Percentiles rank a stretch among this genome's conserved stretches.
These are phyloP conservation scores for Eurotiales sp. DNA, from an alignment of 2,329 filamentous ascomycete species.

Conservation along the genomic window DNA sequence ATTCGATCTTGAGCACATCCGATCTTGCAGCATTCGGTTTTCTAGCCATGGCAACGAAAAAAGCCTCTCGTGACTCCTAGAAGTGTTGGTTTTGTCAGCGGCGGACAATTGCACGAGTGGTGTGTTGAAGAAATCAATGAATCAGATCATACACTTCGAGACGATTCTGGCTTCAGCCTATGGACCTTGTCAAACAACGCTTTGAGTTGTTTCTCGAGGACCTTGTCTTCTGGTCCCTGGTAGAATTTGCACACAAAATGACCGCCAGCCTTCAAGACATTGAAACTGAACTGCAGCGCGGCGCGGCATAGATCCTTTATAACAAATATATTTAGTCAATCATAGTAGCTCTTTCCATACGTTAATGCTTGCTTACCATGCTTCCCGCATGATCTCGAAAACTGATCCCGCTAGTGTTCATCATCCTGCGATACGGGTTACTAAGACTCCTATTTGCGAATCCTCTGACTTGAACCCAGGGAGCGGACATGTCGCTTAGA, in stretches of 20 bases:
- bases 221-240: conserved; percentile 81
- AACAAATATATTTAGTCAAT: not conserved
- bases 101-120: not conserved
- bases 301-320: conserved; percentile 81
- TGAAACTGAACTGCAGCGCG: conserved; percentile 78
- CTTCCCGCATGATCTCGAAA: conserved; percentile 89
- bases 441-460: conserved; percentile 85
- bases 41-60: conserved; percentile 74
- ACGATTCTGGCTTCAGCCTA: conserved; percentile 87
- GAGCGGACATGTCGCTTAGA: conserved; percentile 97
- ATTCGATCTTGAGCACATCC: conserved; percentile 38
- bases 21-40: conserved; percentile 51
- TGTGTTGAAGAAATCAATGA: not conserved
- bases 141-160: conserved; percentile 65
- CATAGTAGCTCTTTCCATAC: not conserved
- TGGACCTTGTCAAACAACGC: conserved; percentile 75
- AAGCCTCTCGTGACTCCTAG: conserved; percentile 79
- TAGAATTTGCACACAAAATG: conserved; percentile 99
- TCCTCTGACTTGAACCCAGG: conserved; percentile 78
- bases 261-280: conserved; percentile 76
- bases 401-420: conserved; percentile 89
- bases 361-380: conserved; percentile 66
- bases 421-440: conserved; percentile 97
- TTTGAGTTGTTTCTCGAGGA: conserved; percentile 69
- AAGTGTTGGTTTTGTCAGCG: not conserved